Base-by-base conservation (phyloP, 2,329 filamentous ascomycete species). In the Graphium sp. region DNA sequence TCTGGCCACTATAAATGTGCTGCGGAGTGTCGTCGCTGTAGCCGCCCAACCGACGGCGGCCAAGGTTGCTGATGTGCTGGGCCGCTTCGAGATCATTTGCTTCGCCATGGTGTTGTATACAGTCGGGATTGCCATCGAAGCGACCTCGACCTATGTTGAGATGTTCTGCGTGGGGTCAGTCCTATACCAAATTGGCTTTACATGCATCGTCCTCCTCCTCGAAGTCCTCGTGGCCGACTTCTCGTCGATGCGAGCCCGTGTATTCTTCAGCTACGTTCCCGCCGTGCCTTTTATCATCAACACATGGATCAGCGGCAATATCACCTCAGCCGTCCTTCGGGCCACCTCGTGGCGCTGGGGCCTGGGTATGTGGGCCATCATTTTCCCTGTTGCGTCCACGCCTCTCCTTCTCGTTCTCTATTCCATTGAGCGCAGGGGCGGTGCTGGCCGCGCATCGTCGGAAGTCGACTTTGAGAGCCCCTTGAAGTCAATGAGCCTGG, bases 21-120 rank as follows among this genome's bases (percentile, higher is more conserved):
- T n/a, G n/a, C n/a, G n/a, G n/a, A n/a, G n/a, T n/a, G n/a, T n/a
- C n/a, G n/a, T n/a, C n/a, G n/a, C n/a, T n/a, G n/a, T n/a, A n/a
- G n/a, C n/a, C n/a, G n/a, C n/a, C n/a, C n/a, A n/a, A n/a, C 70
- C 56, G 18, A 63, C 69, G 0, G 63, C 64, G 0, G 70, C 67
- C 7, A 74, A 73, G 38, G 56, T 75, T 32, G 66, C 70, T 12
- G 71, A 70, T 38, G 62, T 73, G 7, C 71, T 75, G 37, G 72
- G 71, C 13, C 58, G 71, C 33, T 55, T 67, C 13, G 68, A 75
- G 41, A 49, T 74, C 19, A 55, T 75, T 9, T 42, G 60, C 4
- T 44, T 68, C 2, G 62, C 65, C 0, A 58, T 69, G 1, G 25
- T 69, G 8, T 66, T 74, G 33, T 74, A 73, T 33, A 55, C 64